Evolutionary conservation across 352 stramenopile species (phyloP).

Genomic region (Globisporangium sylvaticum): DNA sequence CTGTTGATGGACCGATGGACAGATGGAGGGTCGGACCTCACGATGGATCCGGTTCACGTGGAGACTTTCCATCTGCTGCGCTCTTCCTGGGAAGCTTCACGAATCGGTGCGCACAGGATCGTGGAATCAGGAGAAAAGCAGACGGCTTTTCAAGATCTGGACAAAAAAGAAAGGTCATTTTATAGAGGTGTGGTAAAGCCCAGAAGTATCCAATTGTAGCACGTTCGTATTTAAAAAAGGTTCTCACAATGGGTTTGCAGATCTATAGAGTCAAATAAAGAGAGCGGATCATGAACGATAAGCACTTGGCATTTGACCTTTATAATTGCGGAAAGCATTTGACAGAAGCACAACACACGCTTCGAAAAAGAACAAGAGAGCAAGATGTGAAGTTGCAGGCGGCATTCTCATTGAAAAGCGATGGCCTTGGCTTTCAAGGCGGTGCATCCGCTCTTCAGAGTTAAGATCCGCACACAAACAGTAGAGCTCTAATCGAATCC

Average conservation of each 20-base stretch:
- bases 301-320: neutral
- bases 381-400: no score
- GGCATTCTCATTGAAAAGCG: no score
- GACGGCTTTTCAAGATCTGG: neutral
- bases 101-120: neutral
- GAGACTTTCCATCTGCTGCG: constrained; percentile 2
- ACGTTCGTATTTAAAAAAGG: no score
- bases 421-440: no score
- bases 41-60: neutral
- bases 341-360: neutral
- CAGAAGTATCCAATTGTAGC: no score
- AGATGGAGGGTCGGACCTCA: neutral
- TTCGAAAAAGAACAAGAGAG: neutral
- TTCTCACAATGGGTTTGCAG: neutral
- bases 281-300: no score
- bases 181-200: neutral
- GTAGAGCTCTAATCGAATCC: no score
- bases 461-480: no score
- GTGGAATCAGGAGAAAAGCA: neutral
- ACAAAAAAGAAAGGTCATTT: neutral
- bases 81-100: neutral
- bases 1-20: neutral
- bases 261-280: neutral
- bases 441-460: no score
- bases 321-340: neutral